These are phyloP conservation scores for Crithidia fasciculata DNA, from an alignment of 208 protist species.

Conservation along the genomic window DNA sequence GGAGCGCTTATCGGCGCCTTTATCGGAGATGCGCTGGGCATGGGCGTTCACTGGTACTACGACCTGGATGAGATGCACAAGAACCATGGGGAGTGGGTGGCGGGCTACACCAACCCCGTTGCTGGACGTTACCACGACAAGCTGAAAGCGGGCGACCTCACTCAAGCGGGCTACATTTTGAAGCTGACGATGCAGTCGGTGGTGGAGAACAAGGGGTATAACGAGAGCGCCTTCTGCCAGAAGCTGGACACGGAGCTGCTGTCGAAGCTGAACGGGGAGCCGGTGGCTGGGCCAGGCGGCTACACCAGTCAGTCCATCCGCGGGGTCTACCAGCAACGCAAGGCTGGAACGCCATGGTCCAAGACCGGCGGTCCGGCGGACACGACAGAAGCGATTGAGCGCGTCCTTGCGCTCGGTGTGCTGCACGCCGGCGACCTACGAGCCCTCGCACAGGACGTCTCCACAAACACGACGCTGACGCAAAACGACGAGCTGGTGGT, in stretches of 20 bases:
- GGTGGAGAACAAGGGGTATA: slow-evolving; percentile 28
- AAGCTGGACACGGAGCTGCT: slow-evolving; percentile 37
- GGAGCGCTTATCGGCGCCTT: slow-evolving; percentile 42
- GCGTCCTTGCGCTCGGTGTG: slow-evolving; percentile 31
- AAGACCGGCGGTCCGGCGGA: slow-evolving; percentile 33
- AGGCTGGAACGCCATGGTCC: slow-evolving; percentile 26
- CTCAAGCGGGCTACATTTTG: slow-evolving; percentile 38
- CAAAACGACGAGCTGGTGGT: slow-evolving; percentile 45
- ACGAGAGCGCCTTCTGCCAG: slow-evolving; percentile 24
- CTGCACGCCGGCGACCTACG: slow-evolving; percentile 25
- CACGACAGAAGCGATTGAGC: slow-evolving; percentile 44
- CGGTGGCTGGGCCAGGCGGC: slow-evolving; percentile 31
- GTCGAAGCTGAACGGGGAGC: slow-evolving; percentile 28
- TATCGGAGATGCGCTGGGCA: slow-evolving; percentile 38
- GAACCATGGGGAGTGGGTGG: slow-evolving; percentile 33
- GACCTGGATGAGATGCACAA: slow-evolving; percentile 43
- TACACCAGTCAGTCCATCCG: slow-evolving; percentile 50
- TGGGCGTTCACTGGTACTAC: slow-evolving; percentile 54
- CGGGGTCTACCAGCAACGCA: slow-evolving; percentile 27
- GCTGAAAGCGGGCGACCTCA: slow-evolving; percentile 41
- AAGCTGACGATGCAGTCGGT: slow-evolving; percentile 39
- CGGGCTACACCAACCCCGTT: slow-evolving; percentile 33
- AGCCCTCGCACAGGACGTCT: slow-evolving; percentile 27
- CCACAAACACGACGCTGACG: slow-evolving; percentile 34
- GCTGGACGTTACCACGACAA: slow-evolving; percentile 40